Percentiles rank a stretch among this genome's conserved stretches.
Conservation (phyloP, 2,329 filamentous ascomycete genomes). For the Fusarium secorum region DNA sequence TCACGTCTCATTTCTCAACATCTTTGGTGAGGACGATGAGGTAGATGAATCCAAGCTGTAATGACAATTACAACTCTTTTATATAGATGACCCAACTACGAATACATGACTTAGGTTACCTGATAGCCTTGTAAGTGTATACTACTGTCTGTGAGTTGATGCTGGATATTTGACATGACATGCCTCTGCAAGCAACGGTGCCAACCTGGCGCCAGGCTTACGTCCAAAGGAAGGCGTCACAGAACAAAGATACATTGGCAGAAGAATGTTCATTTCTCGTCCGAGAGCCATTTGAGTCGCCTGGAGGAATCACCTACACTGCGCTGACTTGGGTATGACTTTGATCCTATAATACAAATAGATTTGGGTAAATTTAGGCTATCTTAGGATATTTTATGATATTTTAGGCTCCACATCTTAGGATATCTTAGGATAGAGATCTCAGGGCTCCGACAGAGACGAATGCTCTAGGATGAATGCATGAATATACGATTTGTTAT, state of each 20-base stretch:
- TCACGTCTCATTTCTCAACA: constrained; percentile 77
- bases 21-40: constrained; percentile 72
- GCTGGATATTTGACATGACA: neutral
- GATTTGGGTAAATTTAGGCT: neutral
- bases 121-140: neutral
- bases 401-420: neutral
- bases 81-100: neutral
- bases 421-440: neutral
- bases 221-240: neutral
- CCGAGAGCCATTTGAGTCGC: neutral
- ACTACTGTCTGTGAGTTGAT: neutral
- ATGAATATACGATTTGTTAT: constrained; percentile 9
- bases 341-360: neutral
- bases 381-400: neutral
- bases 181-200: neutral
- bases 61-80: neutral
- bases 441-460: neutral
- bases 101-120: neutral
- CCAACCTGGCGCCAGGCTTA: neutral
- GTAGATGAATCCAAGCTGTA: constrained; percentile 48
- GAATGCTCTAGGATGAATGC: constrained; percentile 14
- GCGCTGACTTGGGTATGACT: neutral
- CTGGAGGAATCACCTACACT: neutral
- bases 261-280: neutral
- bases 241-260: neutral